Conservation (phyloP, 768 basidiomycete species). For the Amanita pseudoporphyria region DNA sequence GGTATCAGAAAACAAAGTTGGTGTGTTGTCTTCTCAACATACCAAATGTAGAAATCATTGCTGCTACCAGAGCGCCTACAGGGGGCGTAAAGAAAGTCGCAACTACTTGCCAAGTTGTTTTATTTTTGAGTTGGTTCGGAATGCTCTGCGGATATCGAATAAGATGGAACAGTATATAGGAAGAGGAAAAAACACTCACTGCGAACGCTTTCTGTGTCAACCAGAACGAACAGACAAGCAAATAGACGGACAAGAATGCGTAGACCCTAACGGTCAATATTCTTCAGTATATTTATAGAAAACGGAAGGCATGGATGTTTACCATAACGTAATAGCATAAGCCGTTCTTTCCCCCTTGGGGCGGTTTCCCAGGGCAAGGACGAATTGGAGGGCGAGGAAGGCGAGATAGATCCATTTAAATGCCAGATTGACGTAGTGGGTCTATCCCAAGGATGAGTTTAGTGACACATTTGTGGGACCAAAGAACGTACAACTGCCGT, state of each 20-base stretch:
- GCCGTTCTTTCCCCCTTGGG: slow-evolving; percentile 81
- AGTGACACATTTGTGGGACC: neutral
- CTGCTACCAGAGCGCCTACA: slow-evolving; percentile 74
- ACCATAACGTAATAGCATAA: slow-evolving; percentile 71
- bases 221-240: slow-evolving; percentile 81
- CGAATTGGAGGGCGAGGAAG: slow-evolving; percentile 69
- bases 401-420: slow-evolving; percentile 84
- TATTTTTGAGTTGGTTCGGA: slow-evolving; percentile 37
- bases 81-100: slow-evolving; percentile 61
- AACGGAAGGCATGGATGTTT: slow-evolving; percentile 12
- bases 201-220: slow-evolving; percentile 73
- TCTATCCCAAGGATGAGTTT: slow-evolving; percentile 32
- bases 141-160: slow-evolving; percentile 31
- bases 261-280: slow-evolving; percentile 49
- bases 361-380: slow-evolving; percentile 61
- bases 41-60: slow-evolving; percentile 85
- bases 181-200: slow-evolving; percentile 27
- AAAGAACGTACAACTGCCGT: slow-evolving; percentile 43
- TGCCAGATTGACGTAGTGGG: slow-evolving; percentile 78
- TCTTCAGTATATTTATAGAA: neutral
- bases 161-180: neutral
- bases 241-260: slow-evolving; percentile 73
- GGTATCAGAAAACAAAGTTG: slow-evolving; percentile 9
- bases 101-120: slow-evolving; percentile 41
- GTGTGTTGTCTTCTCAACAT: slow-evolving; percentile 10